Evolutionary conservation across 1,139 yeast species (phyloP).

Genomic region (Barnettozyma hawaiiensis): DNA sequence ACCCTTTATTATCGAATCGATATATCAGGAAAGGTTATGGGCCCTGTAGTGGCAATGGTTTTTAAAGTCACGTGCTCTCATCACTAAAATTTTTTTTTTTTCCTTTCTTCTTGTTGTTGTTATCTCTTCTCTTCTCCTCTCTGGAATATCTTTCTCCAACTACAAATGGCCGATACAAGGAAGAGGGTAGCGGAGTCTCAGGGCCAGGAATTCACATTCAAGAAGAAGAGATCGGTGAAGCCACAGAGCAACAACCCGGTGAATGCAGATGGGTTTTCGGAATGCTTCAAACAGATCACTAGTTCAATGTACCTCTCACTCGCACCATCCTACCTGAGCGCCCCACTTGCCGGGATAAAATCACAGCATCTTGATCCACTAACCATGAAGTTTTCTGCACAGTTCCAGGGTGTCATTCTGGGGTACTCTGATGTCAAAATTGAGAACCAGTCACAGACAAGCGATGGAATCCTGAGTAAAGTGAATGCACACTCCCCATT

Average conservation of each 20-base stretch:
- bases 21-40: slow-evolving; percentile 1
- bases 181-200: background rate
- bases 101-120: background rate
- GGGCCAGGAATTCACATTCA: background rate
- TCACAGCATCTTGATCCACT: slow-evolving; percentile 87
- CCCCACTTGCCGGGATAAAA: slow-evolving; percentile 73
- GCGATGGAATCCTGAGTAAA: slow-evolving; percentile 26
- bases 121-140: background rate
- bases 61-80: slow-evolving; percentile 6
- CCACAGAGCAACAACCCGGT: slow-evolving; percentile 27
- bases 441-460: slow-evolving; percentile 5
- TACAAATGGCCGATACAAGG: background rate
- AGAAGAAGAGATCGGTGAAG: slow-evolving; percentile 15
- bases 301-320: slow-evolving; percentile 72
- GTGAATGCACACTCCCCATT: slow-evolving; percentile 82
- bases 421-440: slow-evolving; percentile 64
- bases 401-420: slow-evolving; percentile 76
- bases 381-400: slow-evolving; percentile 72
- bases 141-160: background rate
- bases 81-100: slow-evolving; percentile 5
- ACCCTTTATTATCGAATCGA: background rate
- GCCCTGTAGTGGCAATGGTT: background rate
- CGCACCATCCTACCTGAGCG: slow-evolving; percentile 70
- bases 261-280: slow-evolving; percentile 32
- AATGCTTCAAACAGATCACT: slow-evolving; percentile 63